These are phyloP conservation scores for Paecilomyces niveus DNA, from an alignment of 2,329 filamentous ascomycete genomes.

Conservation along the genomic window DNA sequence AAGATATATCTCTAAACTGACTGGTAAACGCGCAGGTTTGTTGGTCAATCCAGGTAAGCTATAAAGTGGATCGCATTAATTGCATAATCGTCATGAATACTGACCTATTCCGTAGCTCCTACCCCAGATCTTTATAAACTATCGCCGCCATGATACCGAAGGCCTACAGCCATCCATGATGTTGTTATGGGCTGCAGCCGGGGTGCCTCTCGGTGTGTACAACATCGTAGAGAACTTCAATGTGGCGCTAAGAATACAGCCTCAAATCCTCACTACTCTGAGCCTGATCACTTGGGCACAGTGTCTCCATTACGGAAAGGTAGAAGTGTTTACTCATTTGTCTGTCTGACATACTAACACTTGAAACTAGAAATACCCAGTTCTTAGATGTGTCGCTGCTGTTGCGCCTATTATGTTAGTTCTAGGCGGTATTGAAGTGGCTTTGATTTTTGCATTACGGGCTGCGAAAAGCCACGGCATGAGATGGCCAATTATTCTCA, in stretches of 20 bases:
- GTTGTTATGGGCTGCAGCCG: conserved; percentile 60
- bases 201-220: conserved; percentile 59
- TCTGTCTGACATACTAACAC: not conserved
- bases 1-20: not conserved
- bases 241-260: conserved; percentile 48
- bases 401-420: conserved; percentile 46
- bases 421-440: conserved; percentile 55
- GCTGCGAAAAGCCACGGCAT: conserved; percentile 38
- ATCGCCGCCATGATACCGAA: conserved; percentile 57
- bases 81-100: not conserved
- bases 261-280: conserved; percentile 48
- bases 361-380: conserved; percentile 44
- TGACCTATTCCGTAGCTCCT: conserved; percentile 45
- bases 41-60: conserved; percentile 56
- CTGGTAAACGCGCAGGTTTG: conserved; percentile 38
- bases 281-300: conserved; percentile 50
- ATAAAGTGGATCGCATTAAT: not conserved
- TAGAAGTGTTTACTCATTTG: conserved; percentile 1
- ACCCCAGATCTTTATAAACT: conserved; percentile 64
- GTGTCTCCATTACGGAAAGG: conserved; percentile 48
- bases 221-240: conserved; percentile 50
- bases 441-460: conserved; percentile 52
- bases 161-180: conserved; percentile 65
- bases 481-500: conserved; percentile 58
- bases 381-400: conserved; percentile 42